Conservation (phyloP, 176 grass and related monocot genomes). For the Otatea glauca region DNA sequence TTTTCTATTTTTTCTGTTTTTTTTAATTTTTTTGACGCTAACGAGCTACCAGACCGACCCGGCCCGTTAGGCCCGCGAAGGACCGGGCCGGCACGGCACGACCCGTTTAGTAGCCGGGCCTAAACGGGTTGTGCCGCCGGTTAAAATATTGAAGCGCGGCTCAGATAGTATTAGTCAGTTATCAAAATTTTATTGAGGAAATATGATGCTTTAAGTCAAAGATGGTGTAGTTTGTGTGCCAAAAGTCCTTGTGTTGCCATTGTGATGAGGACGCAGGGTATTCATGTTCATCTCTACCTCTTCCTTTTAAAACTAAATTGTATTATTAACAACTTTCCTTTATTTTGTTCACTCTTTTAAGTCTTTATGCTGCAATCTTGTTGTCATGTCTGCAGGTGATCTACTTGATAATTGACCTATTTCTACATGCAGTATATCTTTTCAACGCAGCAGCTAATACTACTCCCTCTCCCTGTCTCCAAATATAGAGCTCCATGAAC, state of each 20-base stretch:
- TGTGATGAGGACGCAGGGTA: not conserved
- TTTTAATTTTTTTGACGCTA: no score
- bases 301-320: not conserved
- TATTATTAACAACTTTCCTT: not conserved
- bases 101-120: no score
- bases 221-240: not conserved
- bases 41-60: no score
- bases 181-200: not conserved
- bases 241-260: not conserved
- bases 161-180: not conserved
- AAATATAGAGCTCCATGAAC: not conserved
- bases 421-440: not conserved
- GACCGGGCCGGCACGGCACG: no score
- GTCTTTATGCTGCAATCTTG: not conserved
- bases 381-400: not conserved
- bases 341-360: not conserved
- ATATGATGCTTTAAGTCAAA: not conserved
- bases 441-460: not conserved
- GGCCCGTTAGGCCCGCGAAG: no score
- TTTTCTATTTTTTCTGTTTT: no score
- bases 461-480: no score
- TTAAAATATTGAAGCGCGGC: no score
- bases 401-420: not conserved
- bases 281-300: not conserved
- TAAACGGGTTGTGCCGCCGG: no score